Conservation (phyloP, 1,284 basidiomycete species). For the Moesziomyces sp. region DNA sequence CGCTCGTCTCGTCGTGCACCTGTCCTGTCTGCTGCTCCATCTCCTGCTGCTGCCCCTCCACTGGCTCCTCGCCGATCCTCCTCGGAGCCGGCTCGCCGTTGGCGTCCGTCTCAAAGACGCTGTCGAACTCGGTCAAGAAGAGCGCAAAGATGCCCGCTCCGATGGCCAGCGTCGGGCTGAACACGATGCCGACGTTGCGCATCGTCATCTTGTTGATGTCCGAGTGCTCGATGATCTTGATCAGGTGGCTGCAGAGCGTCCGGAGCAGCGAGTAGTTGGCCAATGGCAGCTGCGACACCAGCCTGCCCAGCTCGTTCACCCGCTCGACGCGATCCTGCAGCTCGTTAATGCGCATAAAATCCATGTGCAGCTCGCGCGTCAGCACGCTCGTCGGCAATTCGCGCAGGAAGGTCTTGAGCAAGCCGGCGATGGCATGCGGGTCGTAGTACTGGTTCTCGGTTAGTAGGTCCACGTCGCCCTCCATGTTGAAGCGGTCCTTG, state of each 20-base stretch:
- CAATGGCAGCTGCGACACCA: conserved; percentile 86
- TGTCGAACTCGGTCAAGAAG: conserved; percentile 62
- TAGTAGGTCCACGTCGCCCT: conserved; percentile 64
- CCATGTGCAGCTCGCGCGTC: conserved; percentile 60
- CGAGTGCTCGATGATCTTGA: conserved; percentile 91
- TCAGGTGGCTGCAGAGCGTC: conserved; percentile 92
- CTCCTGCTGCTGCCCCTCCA: background rate
- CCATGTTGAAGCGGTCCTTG: conserved; percentile 89
- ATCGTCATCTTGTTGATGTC: conserved; percentile 97
- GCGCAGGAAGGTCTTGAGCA: conserved; percentile 64
- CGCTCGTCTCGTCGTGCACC: conserved; percentile 5
- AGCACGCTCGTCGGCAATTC: conserved; percentile 62
- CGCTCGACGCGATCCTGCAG: conserved; percentile 87
- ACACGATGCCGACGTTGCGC: conserved; percentile 97
- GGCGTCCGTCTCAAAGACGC: conserved; percentile 59
- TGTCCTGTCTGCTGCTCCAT: conserved; percentile 3
- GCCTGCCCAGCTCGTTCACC: conserved; percentile 83
- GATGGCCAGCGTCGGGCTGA: conserved; percentile 64
- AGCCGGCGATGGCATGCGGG: conserved; percentile 61
- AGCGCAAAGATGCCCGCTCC: conserved; percentile 61
- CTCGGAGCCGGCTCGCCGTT: conserved; percentile 51
- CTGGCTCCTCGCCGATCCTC: conserved; percentile 44
- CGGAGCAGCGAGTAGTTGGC: conserved; percentile 94
- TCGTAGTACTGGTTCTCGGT: conserved; percentile 56
- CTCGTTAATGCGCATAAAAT: conserved; percentile 71